phyloP scores from a whole-genome alignment of 2,329 filamentous ascomycete genomes.

The Alternaria gansuensis region DNA sequence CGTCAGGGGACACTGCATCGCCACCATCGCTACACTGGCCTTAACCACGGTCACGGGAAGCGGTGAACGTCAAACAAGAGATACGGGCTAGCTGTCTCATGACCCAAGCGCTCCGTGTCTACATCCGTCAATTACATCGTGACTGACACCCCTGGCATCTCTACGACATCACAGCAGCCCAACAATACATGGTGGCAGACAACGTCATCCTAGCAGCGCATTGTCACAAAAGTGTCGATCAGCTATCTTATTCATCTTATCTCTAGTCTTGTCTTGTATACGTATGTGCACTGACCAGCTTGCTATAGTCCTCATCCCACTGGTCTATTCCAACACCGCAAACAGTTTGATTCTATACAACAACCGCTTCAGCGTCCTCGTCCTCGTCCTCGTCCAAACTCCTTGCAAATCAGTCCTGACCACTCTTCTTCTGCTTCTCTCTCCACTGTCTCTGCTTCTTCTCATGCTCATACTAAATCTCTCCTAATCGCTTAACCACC shows the following conservation, averaged over 20 bases:
- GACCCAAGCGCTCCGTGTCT: not conserved
- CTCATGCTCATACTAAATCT: not conserved
- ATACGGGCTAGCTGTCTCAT: constrained; percentile 10
- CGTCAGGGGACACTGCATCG: not conserved
- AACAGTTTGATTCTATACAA: not conserved
- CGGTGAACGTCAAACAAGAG: constrained; percentile 12
- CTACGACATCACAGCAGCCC: not conserved
- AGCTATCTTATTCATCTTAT: not conserved
- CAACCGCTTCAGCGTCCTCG: not conserved
- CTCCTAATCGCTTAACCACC: too few species aligned
- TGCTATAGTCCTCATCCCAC: not conserved
- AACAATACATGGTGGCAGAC: not conserved
- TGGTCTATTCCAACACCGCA: not conserved
- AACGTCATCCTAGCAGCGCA: constrained; percentile 1
- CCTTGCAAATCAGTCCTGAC: not conserved
- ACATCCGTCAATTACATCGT: constrained; percentile 8
- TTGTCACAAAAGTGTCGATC: not conserved
- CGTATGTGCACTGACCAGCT: not conserved
- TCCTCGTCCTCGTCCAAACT: not conserved
- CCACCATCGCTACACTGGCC: constrained; percentile 6
- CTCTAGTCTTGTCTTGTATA: not conserved
- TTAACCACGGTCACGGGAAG: constrained; percentile 8
- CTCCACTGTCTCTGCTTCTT: not conserved
- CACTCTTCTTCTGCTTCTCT: not conserved
- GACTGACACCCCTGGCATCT: not conserved